Conservation (phyloP, 371 early-diverging fungal genomes). For the Saksenaea oblongispora region DNA sequence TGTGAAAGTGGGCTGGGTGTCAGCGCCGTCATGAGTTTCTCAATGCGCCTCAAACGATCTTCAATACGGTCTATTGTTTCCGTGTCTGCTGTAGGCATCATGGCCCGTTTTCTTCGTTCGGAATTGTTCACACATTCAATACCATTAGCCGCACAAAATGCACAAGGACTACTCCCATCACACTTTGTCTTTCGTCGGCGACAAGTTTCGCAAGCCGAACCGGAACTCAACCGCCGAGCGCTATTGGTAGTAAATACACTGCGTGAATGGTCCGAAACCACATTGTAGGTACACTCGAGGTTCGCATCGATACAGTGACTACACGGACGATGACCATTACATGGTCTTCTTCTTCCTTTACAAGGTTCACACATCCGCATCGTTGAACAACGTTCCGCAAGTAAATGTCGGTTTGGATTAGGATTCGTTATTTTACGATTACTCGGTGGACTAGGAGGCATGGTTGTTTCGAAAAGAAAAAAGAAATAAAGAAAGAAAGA, state of each 20-base stretch:
- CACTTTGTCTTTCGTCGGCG: slow-evolving; percentile 44
- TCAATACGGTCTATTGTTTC: slow-evolving; percentile 45
- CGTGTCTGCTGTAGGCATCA: slow-evolving; percentile 15
- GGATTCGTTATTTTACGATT: slow-evolving; percentile 11
- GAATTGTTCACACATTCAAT: slow-evolving; percentile 41
- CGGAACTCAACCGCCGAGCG: slow-evolving; percentile 37
- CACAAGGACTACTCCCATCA: slow-evolving; percentile 40
- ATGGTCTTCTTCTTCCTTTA: slow-evolving; percentile 12
- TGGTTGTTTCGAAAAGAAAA: not conserved
- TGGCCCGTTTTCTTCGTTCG: slow-evolving; percentile 20
- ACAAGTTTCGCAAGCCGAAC: slow-evolving; percentile 43
- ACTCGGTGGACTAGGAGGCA: slow-evolving; percentile 8
- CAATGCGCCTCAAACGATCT: slow-evolving; percentile 40
- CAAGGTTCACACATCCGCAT: slow-evolving; percentile 11
- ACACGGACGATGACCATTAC: slow-evolving; percentile 14
- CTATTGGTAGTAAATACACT: slow-evolving; percentile 18
- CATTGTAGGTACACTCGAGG: slow-evolving; percentile 32
- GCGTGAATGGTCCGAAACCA: slow-evolving; percentile 13
- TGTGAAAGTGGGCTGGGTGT: slow-evolving; percentile 36
- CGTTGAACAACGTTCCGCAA: slow-evolving; percentile 14
- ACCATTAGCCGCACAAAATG: slow-evolving; percentile 33
- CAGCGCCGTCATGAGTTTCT: slow-evolving; percentile 41
- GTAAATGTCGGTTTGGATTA: slow-evolving; percentile 8
- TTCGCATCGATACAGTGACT: slow-evolving; percentile 14
- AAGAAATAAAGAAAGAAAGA: slow-evolving; percentile 7